Evolutionary conservation across 108 stramenopile genomes (phyloP).

Genomic region (Nannochloropsis granulata): DNA sequence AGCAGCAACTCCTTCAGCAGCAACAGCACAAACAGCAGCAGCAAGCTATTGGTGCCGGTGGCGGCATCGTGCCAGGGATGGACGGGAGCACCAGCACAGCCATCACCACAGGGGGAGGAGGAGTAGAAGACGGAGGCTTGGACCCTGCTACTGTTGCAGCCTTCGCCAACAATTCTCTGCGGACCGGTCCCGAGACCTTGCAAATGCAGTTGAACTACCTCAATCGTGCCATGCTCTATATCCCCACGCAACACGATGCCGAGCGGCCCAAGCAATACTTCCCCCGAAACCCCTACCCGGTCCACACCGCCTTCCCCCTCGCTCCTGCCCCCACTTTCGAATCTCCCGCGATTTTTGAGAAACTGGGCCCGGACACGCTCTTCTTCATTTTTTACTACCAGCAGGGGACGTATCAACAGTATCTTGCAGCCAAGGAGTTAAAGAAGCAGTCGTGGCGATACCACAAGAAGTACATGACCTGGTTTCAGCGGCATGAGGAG

Average conservation of each 20-base stretch:
- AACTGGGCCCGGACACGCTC: conserved; percentile 86
- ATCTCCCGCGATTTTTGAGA: conserved; percentile 81
- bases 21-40: not conserved
- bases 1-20: not conserved
- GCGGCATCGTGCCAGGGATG: too few species aligned
- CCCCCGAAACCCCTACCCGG: conserved; percentile 81
- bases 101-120: not conserved
- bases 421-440: conserved; percentile 89
- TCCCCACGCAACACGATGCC: conserved; percentile 2
- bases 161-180: not conserved
- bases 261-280: conserved; percentile 51
- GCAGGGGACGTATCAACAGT: conserved; percentile 86
- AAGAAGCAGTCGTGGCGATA: conserved; percentile 97
- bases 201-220: not conserved
- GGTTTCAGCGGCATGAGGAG: conserved; percentile 97
- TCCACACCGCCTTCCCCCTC: conserved; percentile 71
- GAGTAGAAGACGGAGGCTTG: not conserved
- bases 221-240: not conserved
- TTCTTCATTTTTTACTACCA: conserved; percentile 98
- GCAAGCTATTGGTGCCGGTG: not conserved
- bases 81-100: not conserved
- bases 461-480: conserved; percentile 99
- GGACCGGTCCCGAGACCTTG: not conserved
- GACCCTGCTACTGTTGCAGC: not conserved
- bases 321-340: conserved; percentile 68